Percentiles rank a stretch among this genome's conserved stretches.
Evolutionary conservation across 2,329 filamentous ascomycete genomes (phyloP).

Genomic region (Lachnellula willkommii): DNA sequence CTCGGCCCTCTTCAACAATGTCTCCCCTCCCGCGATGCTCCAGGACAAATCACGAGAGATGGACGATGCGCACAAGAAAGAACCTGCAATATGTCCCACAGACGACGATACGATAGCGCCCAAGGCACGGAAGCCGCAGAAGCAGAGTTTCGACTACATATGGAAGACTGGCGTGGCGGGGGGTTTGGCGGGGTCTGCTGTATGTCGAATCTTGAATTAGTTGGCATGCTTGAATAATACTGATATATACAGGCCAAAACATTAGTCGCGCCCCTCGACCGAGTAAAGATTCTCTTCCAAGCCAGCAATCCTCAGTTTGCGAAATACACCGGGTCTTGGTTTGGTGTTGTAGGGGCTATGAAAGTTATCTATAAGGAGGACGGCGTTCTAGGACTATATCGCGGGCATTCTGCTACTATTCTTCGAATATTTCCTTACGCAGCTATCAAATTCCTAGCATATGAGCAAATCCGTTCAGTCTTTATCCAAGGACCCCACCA

Average conservation of each 20-base stretch:
- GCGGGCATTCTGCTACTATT: constrained; percentile 90
- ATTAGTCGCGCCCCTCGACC: constrained; percentile 87
- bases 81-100: constrained; percentile 42
- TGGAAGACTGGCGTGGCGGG: constrained; percentile 80
- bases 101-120: constrained; percentile 48
- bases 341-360: constrained; percentile 76
- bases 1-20: constrained; percentile 52
- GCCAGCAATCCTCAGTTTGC: constrained; percentile 88
- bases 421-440: constrained; percentile 96
- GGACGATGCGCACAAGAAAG: constrained; percentile 24
- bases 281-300: constrained; percentile 98
- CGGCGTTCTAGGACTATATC: constrained; percentile 73
- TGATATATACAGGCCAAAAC: constrained; percentile 71
- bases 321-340: constrained; percentile 88
- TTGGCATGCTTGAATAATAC: background rate
- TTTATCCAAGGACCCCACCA: constrained; percentile 67
- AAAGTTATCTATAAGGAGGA: constrained; percentile 74
- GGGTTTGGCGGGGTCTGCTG: constrained; percentile 84
- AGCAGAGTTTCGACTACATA: constrained; percentile 76
- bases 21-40: constrained; percentile 43
- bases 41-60: constrained; percentile 37
- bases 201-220: constrained; percentile 40
- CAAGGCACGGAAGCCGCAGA: constrained; percentile 46
- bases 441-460: constrained; percentile 95
- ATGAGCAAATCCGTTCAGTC: constrained; percentile 84